Conservation (phyloP, 2,329 filamentous ascomycete species). For the Emydomyces testavorans region DNA sequence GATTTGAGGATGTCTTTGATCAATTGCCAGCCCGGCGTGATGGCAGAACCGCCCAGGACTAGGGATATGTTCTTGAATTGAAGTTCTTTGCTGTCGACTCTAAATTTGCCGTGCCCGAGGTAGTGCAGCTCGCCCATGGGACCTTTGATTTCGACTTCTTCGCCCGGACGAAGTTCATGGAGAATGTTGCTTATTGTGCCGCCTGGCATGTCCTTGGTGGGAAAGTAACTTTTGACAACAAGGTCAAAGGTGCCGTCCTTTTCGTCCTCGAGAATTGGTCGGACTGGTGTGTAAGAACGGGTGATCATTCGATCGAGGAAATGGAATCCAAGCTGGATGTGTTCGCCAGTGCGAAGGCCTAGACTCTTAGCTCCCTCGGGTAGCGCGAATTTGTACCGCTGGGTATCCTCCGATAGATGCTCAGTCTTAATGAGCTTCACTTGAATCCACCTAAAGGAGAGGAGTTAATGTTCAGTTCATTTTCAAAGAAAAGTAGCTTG, state of each 20-base stretch:
- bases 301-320: slow-evolving; percentile 42
- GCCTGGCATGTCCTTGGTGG: slow-evolving; percentile 38
- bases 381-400: slow-evolving; percentile 39
- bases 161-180: slow-evolving; percentile 39
- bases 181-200: slow-evolving; percentile 46
- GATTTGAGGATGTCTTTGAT: slow-evolving; percentile 35
- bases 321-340: slow-evolving; percentile 45
- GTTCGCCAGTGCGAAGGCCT: slow-evolving; percentile 42
- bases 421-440: slow-evolving; percentile 33
- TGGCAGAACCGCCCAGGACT: slow-evolving; percentile 41
- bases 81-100: slow-evolving; percentile 33
- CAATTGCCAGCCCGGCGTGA: slow-evolving; percentile 44
- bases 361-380: slow-evolving; percentile 33
- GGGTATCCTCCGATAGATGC: slow-evolving; percentile 36
- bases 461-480: background rate
- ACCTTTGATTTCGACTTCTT: slow-evolving; percentile 43
- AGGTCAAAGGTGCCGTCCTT: slow-evolving; percentile 40
- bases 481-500: background rate
- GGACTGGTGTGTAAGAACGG: slow-evolving; percentile 42
- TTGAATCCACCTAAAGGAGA: slow-evolving; percentile 32
- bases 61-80: slow-evolving; percentile 39
- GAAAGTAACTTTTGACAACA: slow-evolving; percentile 44
- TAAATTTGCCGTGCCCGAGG: slow-evolving; percentile 37
- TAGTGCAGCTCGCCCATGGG: slow-evolving; percentile 44
- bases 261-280: slow-evolving; percentile 28